Evolutionary conservation across 768 basidiomycete genomes (phyloP), one percentile per base, ranked within the genome.

Genomic region (Clitopilus hobsonii): DNA sequence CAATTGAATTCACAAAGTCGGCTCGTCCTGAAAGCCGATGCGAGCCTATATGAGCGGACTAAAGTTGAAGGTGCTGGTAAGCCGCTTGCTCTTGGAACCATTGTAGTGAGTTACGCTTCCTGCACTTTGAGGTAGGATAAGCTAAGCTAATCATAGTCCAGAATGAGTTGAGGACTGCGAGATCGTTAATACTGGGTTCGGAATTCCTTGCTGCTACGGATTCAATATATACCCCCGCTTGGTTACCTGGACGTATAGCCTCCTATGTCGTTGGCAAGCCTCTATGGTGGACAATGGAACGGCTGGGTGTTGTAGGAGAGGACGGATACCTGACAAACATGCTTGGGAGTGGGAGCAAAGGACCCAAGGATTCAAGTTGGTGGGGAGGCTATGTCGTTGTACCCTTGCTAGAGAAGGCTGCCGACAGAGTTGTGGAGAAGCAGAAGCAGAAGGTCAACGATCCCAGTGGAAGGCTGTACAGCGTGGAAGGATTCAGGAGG

Each of bases 241-340:
- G 86, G 77, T 63, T 92, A 14, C 84, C 89, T 0, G 79, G 74
- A 49, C 83, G 89, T 18, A 75, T 91, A 51, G 88, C 81, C 2
- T 77, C 87, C 8, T 87, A 80, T 54, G 72, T 93, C 6, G 77
- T 94, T 6, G 89, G 85, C 6, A 84, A 82, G 61, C 91, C 92
- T 2, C 71, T 94, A 1, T 91, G 87, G 88, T 94, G 92, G 92
- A 85, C 87, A 2, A 78, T 94, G 54, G 84, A 88, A 58, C 89
- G 90, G 58, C 73, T 86, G n/a, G 86, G 83, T 23, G 70, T 94
- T 3, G 81, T 89, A 6, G 82, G 81, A 2, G 87, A 89, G 48
- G 86, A 88, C 23, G 71, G 78, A 13, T 45, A 45, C 22, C 11
- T 45, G 22, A 45, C 41, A 11, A 23, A 23, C 41, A 52, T 78